phyloP scores from a whole-genome alignment of 2,329 filamentous ascomycete genomes.

The Colletotrichum lindemuthianum region DNA sequence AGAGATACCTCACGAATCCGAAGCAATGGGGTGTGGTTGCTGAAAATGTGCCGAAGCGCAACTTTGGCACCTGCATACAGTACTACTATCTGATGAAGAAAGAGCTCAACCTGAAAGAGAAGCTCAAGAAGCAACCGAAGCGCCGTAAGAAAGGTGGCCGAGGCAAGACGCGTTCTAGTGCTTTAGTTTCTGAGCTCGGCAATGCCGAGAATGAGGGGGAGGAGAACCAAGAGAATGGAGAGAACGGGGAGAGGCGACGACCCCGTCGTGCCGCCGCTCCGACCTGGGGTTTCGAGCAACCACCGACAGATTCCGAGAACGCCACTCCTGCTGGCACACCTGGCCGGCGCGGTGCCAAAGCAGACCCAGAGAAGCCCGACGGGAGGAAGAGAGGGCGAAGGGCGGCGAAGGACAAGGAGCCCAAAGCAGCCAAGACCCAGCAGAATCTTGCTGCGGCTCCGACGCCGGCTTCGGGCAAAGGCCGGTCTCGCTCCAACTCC shows the following conservation, averaged over 20 bases:
- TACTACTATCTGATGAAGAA: slow-evolving; percentile 88
- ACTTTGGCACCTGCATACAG: slow-evolving; percentile 83
- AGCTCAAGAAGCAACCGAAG: slow-evolving; percentile 72
- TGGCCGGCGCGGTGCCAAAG: slow-evolving; percentile 61
- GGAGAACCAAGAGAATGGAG: slow-evolving; percentile 64
- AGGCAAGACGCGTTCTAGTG: slow-evolving; percentile 69
- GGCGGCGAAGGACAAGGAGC: slow-evolving; percentile 53
- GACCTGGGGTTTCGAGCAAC: slow-evolving; percentile 74
- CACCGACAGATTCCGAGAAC: slow-evolving; percentile 67
- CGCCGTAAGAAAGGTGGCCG: slow-evolving; percentile 56
- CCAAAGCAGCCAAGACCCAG: slow-evolving; percentile 50
- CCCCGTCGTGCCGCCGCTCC: slow-evolving; percentile 75
- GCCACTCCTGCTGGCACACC: slow-evolving; percentile 68
- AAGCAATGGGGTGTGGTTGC: slow-evolving; percentile 88
- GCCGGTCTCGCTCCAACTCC: slow-evolving; percentile 66
- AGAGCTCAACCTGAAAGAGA: slow-evolving; percentile 79
- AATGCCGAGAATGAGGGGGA: slow-evolving; percentile 67
- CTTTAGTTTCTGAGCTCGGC: slow-evolving; percentile 73
- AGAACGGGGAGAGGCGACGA: slow-evolving; percentile 69
- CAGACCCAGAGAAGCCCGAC: slow-evolving; percentile 54
- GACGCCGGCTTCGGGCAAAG: slow-evolving; percentile 51
- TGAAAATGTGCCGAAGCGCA: slow-evolving; percentile 71
- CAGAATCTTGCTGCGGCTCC: slow-evolving; percentile 57
- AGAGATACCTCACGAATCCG: slow-evolving; percentile 77
- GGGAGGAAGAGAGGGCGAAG: slow-evolving; percentile 53